phyloP scores from a whole-genome alignment of 2,329 filamentous ascomycete species.

The Neofusicoccum umdonicola region DNA sequence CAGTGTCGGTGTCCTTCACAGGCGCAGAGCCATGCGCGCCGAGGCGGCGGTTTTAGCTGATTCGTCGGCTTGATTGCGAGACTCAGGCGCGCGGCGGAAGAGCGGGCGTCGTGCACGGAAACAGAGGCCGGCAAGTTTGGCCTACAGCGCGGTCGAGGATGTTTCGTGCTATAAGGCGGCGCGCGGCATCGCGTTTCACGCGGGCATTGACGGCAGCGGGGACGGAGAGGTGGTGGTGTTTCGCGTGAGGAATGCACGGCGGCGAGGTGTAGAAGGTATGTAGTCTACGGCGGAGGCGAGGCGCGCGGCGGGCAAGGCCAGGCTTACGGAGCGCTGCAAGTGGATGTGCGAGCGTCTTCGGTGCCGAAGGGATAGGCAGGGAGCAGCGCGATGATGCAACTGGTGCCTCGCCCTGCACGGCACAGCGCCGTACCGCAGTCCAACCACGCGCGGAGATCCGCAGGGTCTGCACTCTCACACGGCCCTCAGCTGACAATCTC shows the following conservation, averaged over 20 bases:
- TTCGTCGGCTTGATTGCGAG: background rate
- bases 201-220: background rate
- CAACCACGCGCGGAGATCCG: background rate
- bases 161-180: constrained; percentile 6
- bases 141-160: background rate
- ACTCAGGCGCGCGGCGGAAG: background rate
- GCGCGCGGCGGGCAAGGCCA: background rate
- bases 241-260: background rate
- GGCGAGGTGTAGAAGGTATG: background rate
- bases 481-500: constrained; percentile 14
- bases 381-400: constrained; percentile 9
- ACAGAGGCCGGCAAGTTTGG: background rate
- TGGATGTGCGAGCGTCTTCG: constrained; percentile 8
- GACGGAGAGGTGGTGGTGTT: background rate
- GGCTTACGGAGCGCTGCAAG: background rate
- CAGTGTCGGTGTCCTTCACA: constrained; percentile 4
- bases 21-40: constrained; percentile 5
- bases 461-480: constrained; percentile 10
- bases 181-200: constrained; percentile 7
- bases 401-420: background rate
- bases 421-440: background rate
- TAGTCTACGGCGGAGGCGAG: constrained; percentile 2
- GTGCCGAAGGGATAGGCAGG: constrained; percentile 1
- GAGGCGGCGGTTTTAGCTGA: background rate
- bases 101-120: background rate